These are phyloP conservation scores for Suhomyces choctaworum DNA, from an alignment of 1,139 yeast genomes.

Conservation along the genomic window DNA sequence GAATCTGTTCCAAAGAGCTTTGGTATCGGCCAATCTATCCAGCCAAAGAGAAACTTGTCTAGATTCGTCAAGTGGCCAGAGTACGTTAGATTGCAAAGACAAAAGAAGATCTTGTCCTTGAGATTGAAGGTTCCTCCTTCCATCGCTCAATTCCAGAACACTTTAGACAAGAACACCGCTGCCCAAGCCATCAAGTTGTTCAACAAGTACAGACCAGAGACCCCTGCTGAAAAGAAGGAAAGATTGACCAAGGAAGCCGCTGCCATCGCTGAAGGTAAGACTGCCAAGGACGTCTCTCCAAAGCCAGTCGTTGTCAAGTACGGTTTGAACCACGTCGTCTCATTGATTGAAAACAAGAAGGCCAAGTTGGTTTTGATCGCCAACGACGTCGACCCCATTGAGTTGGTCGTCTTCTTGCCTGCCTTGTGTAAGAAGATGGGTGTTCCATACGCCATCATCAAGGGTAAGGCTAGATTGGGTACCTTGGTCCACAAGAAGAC, in stretches of 20 bases:
- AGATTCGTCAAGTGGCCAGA: constrained; percentile 99
- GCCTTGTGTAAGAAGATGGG: constrained; percentile 99
- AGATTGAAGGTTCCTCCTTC: constrained; percentile 99
- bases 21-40: constrained; percentile 94
- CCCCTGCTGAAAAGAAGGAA: constrained; percentile 95
- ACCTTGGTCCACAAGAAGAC: constrained; percentile 96
- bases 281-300: constrained; percentile 91
- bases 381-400: constrained; percentile 98
- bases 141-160: constrained; percentile 90
- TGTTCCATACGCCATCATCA: constrained; percentile 96
- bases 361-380: constrained; percentile 96
- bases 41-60: constrained; percentile 93
- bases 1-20: constrained; percentile 90
- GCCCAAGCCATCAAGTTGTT: constrained; percentile 93
- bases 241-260: constrained; percentile 98
- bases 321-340: constrained; percentile 98
- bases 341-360: constrained; percentile 96
- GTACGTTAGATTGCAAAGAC: constrained; percentile 96
- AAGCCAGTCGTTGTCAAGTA: constrained; percentile 95
- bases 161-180: constrained; percentile 98
- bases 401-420: constrained; percentile 93
- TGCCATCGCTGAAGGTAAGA: constrained; percentile 96
- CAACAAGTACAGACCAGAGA: constrained; percentile 99
- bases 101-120: constrained; percentile 89
- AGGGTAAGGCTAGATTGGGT: constrained; percentile 99